Base-by-base conservation (phyloP, 495 filamentous ascomycete genomes). In the Xylaria bambusicola region DNA sequence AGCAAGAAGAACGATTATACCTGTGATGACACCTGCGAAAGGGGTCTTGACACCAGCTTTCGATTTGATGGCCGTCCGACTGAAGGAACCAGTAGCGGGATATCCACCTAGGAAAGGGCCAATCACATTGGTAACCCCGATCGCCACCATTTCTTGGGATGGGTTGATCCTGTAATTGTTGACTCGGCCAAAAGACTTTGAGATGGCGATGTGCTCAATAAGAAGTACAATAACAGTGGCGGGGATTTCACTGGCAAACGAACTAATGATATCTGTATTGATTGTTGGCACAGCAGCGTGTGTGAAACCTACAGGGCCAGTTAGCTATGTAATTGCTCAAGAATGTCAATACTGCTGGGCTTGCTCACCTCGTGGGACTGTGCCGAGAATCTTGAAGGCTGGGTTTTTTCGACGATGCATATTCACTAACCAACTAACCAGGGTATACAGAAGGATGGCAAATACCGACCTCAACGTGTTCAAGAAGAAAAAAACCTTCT, bases 161-260 rank as follows among this genome's bases (percentile, higher is more conserved):
- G 94, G 95, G 62, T 98, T 85, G 73, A 98, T 97, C n/a, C 86
- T 90, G 74, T 98, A 98, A 76, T 97, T 97, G 77, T 97, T 97
- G 63, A 98, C 82, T 42, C 94, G 84, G 5, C 94, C 94, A 59
- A 98, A 98, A 0, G 94, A 98, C 74, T 98, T 98, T 33, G 93
- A 91, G 60, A 98, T 98, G n/a, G 95, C 89, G 63, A 94, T 93
- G 69, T 95, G 91, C 72, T 98, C 94, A 64, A 98, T 97, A 45
- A 98, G 77, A 42, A 98, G 78, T 7, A 98, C 95, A 63, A 98
- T 97, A 44, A 97, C 89, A 0, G 87, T 84, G 15, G 88, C 88
- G 0, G 92, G 92, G 0, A 96, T 75, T 48, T 92, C 74, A 38
- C 72, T 72, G 9, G 79, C 72, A 67, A 91, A 91, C 7, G 82